These are phyloP conservation scores for Scenedesmus sp. DNA, from an alignment of 163 green algal genomes.

Conservation along the genomic window DNA sequence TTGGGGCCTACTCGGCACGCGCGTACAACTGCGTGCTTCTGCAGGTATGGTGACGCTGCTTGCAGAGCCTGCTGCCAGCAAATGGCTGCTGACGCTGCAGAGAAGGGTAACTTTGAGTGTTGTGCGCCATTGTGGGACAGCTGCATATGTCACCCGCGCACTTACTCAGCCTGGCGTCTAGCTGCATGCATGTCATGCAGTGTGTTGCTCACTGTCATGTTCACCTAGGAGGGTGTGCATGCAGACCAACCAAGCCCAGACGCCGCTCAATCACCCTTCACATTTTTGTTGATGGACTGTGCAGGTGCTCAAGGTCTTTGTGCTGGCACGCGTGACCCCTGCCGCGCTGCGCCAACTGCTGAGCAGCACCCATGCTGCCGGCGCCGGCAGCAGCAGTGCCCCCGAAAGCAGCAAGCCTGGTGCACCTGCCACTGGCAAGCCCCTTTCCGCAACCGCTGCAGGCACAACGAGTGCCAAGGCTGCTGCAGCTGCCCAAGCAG, in stretches of 20 bases:
- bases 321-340: slow-evolving; percentile 77
- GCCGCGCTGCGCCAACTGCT: slow-evolving; percentile 69
- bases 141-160: too few relatives aligned
- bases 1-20: slow-evolving; percentile 64
- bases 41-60: slow-evolving; percentile 58
- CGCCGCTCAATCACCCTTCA: neutral
- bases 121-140: too few relatives aligned
- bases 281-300: too few relatives aligned
- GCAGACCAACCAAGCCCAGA: neutral
- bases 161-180: too few relatives aligned
- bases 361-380: slow-evolving; percentile 30
- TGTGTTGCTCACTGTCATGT: neutral
- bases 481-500: neutral
- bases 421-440: neutral
- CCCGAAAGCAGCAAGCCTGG: neutral
- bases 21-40: slow-evolving; percentile 78
- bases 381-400: neutral
- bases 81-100: neutral
- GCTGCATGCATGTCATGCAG: neutral
- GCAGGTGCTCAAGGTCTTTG: slow-evolving; percentile 82
- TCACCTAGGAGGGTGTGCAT: neutral
- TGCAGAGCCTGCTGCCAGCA: neutral
- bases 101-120: too few relatives aligned
- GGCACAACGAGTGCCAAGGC: neutral
- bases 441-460: neutral